Evolutionary conservation across 2,329 filamentous ascomycete genomes (phyloP), one percentile per base, ranked within the genome.

Genomic region (Celoporthe dispersa): DNA sequence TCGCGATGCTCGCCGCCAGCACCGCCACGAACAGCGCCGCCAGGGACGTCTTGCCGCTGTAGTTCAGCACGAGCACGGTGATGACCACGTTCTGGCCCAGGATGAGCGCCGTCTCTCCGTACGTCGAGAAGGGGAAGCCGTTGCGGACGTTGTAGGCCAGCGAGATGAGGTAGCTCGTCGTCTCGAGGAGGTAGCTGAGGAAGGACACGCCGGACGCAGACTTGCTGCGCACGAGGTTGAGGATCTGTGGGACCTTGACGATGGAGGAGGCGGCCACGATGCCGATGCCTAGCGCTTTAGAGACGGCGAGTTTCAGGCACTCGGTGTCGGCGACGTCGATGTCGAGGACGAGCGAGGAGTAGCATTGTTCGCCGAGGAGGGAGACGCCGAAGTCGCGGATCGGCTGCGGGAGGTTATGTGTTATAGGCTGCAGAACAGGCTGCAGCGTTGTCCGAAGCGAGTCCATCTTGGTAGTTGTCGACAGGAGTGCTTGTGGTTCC

Each of bases 171-270:
- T 97, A 95, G 70, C 91, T 90, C 68, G 88, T 86, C 11, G 94
- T 98, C 84, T 99, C 96, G 79, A 99, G 93, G 44, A 96, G 86
- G 84, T 98, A 98, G 41, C 93, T 92, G 60, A 97, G 87, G 83
- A 98, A 97, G 64, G 90, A 94, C 72, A 99, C 88, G 75, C 96
- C 96, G 60, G 89, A 88, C 37, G 94, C 90, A 64, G 94, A 97
- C 77, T 90, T 88, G 63, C 93, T 94, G 77, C 86, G 86, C 77
- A 96, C 82, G 66, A 99, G 90, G 85, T 99, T 99, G 80, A 98
- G 81, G 79, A 99, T 95, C 85, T 99, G 96, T 0, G 96, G 96
- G 35, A 99, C 90, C 84, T 99, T 99, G 84, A 99, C 94, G 76
- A 98, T 90, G 68, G 93, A 91, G 37, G 92, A 94, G 67, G 94